Conservation (phyloP, 2,329 filamentous ascomycete genomes). For the Aspergillus chevalieri region DNA sequence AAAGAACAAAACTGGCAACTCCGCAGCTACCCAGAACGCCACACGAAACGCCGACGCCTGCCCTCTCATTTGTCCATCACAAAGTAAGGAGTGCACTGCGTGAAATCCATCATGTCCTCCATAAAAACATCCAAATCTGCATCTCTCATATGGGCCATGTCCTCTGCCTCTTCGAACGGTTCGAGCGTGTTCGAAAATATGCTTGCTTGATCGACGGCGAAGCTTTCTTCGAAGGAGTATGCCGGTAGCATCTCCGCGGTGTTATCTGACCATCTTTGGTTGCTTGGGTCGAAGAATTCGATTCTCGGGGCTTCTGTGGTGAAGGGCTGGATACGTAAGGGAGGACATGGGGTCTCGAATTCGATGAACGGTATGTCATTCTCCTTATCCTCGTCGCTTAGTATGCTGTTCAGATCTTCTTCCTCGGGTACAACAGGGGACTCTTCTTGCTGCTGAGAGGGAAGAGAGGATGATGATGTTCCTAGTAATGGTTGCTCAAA, state of each 20-base stretch:
- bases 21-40: neutral
- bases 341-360: neutral
- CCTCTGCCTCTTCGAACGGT: too few species aligned
- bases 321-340: neutral
- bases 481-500: too few species aligned
- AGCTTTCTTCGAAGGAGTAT: neutral
- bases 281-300: neutral
- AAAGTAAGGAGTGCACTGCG: too few species aligned
- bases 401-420: neutral
- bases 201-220: too few species aligned
- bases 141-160: too few species aligned
- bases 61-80: neutral
- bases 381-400: neutral
- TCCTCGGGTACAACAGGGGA: neutral
- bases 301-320: neutral
- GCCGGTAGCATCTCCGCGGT: neutral
- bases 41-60: too few species aligned
- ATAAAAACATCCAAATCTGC: too few species aligned
- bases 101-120: too few species aligned
- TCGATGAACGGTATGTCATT: neutral
- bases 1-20: too few species aligned
- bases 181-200: too few species aligned
- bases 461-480: too few species aligned
- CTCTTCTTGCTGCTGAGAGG: too few species aligned
- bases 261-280: neutral